A percentile compares a stretch with the other conserved stretches of the same genome.
Evolutionary conservation across 306 rosid genomes (phyloP).

Genomic region (Bauhinia variegata): DNA sequence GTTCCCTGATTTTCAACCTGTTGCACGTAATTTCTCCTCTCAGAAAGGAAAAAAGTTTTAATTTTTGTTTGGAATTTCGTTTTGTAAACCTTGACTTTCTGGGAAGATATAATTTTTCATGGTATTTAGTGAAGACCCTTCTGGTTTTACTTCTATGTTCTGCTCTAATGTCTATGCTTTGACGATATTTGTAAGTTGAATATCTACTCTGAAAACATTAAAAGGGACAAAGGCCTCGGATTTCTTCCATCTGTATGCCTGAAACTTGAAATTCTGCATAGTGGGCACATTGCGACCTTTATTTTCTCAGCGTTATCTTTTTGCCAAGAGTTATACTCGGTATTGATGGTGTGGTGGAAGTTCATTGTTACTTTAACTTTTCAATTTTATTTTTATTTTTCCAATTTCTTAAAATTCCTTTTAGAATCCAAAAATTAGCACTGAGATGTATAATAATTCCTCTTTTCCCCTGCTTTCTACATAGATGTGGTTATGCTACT

Average conservation of each 20-base stretch:
- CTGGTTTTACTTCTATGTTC: too few species aligned
- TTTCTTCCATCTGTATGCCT: too few species aligned
- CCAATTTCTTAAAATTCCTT: neutral
- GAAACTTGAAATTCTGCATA: neutral
- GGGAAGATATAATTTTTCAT: neutral
- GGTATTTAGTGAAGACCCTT: neutral
- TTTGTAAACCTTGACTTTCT: neutral
- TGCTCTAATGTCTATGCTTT: neutral
- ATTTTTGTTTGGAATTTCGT: neutral
- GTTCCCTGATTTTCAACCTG: constrained; percentile 51
- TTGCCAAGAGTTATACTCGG: neutral
- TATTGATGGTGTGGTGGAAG: neutral
- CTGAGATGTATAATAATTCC: neutral
- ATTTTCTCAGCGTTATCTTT: neutral
- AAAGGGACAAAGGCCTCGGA: neutral
- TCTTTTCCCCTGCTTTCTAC: neutral
- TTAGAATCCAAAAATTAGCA: neutral
- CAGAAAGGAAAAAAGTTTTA: too few species aligned
- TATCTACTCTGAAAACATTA: too few species aligned
- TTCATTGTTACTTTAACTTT: neutral
- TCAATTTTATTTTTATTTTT: neutral
- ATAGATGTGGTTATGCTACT: neutral
- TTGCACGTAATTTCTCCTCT: constrained; percentile 60
- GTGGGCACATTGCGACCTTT: neutral
- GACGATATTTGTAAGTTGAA: neutral